Evolutionary conservation across 2,329 filamentous ascomycete genomes (phyloP).

Genomic region (Aspergillus nomiae): DNA sequence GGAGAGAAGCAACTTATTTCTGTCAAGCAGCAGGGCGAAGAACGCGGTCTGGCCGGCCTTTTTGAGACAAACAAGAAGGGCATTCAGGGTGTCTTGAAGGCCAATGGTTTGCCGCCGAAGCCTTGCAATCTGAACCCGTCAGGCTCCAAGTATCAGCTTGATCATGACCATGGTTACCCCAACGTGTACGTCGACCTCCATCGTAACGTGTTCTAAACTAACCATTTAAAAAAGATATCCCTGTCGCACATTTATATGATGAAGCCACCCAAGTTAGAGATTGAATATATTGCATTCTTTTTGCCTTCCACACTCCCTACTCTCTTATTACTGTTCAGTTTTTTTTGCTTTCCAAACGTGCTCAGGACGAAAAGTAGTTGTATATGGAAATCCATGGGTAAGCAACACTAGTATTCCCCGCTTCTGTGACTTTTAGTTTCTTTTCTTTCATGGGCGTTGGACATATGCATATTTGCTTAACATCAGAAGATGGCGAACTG

Average conservation of each 20-base stretch:
- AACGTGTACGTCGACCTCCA: slow-evolving; percentile 59
- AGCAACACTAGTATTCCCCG: not conserved
- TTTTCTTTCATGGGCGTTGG: not conserved
- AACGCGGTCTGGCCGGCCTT: slow-evolving; percentile 69
- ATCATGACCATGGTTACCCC: slow-evolving; percentile 67
- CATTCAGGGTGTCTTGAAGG: slow-evolving; percentile 65
- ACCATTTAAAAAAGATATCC: slow-evolving; percentile 41
- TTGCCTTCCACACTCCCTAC: not conserved
- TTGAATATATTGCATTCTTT: slow-evolving; percentile 12
- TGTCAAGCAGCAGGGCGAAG: slow-evolving; percentile 72
- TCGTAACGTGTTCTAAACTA: slow-evolving; percentile 26
- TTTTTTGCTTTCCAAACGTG: not conserved
- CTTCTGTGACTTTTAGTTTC: not conserved
- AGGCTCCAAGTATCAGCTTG: slow-evolving; percentile 65
- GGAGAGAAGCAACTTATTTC: slow-evolving; percentile 74
- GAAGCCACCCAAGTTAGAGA: slow-evolving; percentile 5
- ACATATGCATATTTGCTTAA: not conserved
- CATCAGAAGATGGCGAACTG: not conserved
- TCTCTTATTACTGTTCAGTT: not conserved
- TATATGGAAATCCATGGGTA: not conserved
- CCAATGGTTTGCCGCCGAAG: slow-evolving; percentile 81
- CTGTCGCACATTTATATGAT: slow-evolving; percentile 49
- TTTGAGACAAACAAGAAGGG: slow-evolving; percentile 67
- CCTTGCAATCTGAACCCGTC: slow-evolving; percentile 68
- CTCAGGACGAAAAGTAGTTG: not conserved